These are phyloP conservation scores for Orbilia quercus DNA, from an alignment of 2,329 filamentous ascomycete species.

Conservation along the genomic window DNA sequence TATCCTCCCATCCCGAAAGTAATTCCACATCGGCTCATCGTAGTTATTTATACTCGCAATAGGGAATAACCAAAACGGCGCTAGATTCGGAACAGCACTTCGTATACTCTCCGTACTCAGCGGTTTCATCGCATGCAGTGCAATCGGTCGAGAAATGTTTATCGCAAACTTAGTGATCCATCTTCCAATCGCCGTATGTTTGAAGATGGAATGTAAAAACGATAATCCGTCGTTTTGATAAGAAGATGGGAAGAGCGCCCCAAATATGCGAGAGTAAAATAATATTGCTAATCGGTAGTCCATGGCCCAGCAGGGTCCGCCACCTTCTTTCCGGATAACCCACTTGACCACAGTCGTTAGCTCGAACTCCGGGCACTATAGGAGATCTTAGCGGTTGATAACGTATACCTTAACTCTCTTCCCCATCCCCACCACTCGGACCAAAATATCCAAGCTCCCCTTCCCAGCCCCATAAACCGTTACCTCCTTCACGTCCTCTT, in stretches of 20 bases:
- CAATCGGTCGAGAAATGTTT: neutral
- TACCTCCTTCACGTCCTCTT: conserved; percentile 62
- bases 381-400: too few relatives aligned
- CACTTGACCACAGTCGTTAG: conserved; percentile 61
- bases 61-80: conserved; percentile 18
- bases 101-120: conserved; percentile 13
- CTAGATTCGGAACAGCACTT: conserved; percentile 8
- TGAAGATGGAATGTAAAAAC: conserved; percentile 26
- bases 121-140: neutral
- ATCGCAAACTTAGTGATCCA: neutral
- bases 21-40: conserved; percentile 11
- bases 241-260: conserved; percentile 10
- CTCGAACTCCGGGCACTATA: neutral
- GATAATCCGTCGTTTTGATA: conserved; percentile 33
- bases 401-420: conserved; percentile 65
- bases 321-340: conserved; percentile 70
- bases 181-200: conserved; percentile 21
- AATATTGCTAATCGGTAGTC: neutral
- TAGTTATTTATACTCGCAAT: conserved; percentile 7
- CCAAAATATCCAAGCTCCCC: conserved; percentile 73
- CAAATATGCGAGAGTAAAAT: conserved; percentile 2
- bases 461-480: conserved; percentile 73
- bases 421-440: conserved; percentile 69
- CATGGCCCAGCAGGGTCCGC: conserved; percentile 69
- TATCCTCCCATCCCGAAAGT: conserved; percentile 17